Base-by-base conservation (phyloP, 108 stramenopile genomes). In the Aurantiochytrium sp. region DNA sequence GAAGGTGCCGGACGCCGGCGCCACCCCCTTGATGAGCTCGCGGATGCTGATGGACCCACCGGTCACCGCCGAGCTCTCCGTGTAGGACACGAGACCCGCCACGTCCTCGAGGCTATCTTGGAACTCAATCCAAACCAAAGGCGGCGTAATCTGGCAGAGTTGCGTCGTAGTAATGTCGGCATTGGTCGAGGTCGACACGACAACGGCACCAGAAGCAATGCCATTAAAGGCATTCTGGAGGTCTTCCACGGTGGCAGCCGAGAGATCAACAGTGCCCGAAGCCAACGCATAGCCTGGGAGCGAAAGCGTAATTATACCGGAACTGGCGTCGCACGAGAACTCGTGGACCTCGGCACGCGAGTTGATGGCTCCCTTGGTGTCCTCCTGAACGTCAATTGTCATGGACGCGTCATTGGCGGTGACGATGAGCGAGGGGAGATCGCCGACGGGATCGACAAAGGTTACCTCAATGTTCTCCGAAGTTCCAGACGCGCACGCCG, bases 291-390 rank as follows among this genome's bases (percentile, higher is more conserved):
- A 34, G 6, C 59, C 27, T 2, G 59, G 59, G 1, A 65, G 34
- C 12, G 59, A 65, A 8, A 65, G 32, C 8, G 4, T 65, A 4
- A 65, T 65, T 2, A 6, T 2, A 19, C 59, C 59, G 10, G 22
- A 10, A 55, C 68, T 68, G 39, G 90, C 91, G 85, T 91, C 55
- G 55, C 94, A 94, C 48, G 37, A 27, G 42, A 94, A 85, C 0
- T 91, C 90, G 55, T 94, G 94, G 41, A 89, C 88, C 81, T 94
- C 94, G n/a, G 68, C 48, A 4, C 93, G 91, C 86, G 90, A 93
- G 15, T 94, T 93, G 50, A 94, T 93, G 65, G 94, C 93, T 22
- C 94, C 94, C 39, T 90, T 86, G n/a, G 55, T 32, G 31, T 86
- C 12, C 54, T 90, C 91, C 3, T 53, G 45, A 36, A 90, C 87